A percentile compares a stretch with the other conserved stretches of the same genome.
Conservation (phyloP, 2,329 filamentous ascomycete species). For the Pyricularia grisea region DNA sequence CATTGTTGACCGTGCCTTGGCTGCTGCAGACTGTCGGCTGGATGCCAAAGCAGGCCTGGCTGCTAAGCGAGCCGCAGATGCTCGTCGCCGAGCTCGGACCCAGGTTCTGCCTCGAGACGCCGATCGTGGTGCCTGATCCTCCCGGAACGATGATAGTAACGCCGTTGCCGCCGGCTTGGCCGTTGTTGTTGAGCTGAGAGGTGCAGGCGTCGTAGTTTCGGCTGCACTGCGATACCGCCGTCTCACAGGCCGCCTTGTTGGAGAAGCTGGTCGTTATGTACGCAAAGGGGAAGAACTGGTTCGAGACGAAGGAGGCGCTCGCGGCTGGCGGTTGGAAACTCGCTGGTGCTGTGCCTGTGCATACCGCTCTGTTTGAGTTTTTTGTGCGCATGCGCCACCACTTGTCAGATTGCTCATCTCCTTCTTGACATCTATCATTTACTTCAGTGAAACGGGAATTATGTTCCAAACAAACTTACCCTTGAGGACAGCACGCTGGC, state of each 20-base stretch:
- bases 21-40: conserved; percentile 6
- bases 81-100: conserved; percentile 36
- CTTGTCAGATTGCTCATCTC: not conserved
- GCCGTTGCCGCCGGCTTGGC: conserved; percentile 21
- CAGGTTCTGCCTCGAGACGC: conserved; percentile 22
- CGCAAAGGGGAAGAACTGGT: conserved; percentile 51
- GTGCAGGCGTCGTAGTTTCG: conserved; percentile 46
- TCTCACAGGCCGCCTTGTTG: conserved; percentile 40
- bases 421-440: not conserved
- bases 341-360: conserved; percentile 43
- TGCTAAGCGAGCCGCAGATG: conserved; percentile 32
- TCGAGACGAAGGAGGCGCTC: conserved; percentile 42
- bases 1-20: conserved; percentile 1
- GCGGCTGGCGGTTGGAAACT: conserved; percentile 24
- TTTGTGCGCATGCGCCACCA: not conserved
- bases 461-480: conserved; percentile 27
- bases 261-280: conserved; percentile 41
- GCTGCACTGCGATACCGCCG: conserved; percentile 41
- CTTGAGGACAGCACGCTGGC: conserved; percentile 44
- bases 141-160: conserved; percentile 49
- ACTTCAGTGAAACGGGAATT: not conserved
- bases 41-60: conserved; percentile 11
- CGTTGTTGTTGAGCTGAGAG: conserved; percentile 31
- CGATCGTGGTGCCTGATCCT: conserved; percentile 15
- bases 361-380: conserved; percentile 33